Base-by-base conservation (phyloP, 2,329 filamentous ascomycete genomes). In the Botrytis squamosa region DNA sequence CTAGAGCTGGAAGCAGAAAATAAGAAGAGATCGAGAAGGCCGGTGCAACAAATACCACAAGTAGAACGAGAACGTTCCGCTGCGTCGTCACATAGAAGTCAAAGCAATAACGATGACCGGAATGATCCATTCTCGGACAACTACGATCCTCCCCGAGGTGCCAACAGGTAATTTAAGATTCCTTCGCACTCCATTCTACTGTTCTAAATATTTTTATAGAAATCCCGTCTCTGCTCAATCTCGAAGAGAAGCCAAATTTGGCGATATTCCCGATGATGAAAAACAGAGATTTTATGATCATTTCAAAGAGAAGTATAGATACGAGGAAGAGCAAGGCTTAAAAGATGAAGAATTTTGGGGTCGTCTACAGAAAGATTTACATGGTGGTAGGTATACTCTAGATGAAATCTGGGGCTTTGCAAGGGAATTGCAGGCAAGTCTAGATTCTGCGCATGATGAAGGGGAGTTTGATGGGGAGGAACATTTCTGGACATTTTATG, bases 331-430 rank as follows among this genome's bases (percentile, higher is more conserved):
- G 36, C 33, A 22, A 22, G 46, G 46, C 36, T 42, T 68, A 7
- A 36, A 29, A 5, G 46, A 68, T 68, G 16, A 40, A 29, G 46
- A 68, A 0, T 68, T 57, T n/a, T 68, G 65, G 65, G 76, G 44
- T 36, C 57, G 55, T 36, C 18, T 71, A 22, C 55, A 64, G 38
- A 36, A 9, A 46, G 29, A 64, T n/a, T 38, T 71, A 38, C n/a
- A 49, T 20, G 73, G 76, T 36, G 78, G 75, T 55, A 40, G 49
- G 36, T 68, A 57, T 18, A 68, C 46, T 12, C 73, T 80, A 52
- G 80, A 80, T 29, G 79, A 80, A 7, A 76, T 81, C 4, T 79
- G 80, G 68, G 74, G 70, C 0, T 75, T 75, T 70, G 80, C 79
- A 8, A 77, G 75, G 36, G 78, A 79, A 1, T 68, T 80, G 18